Evolutionary conservation across 2,329 filamentous ascomycete species (phyloP).

Genomic region (Paramyrothecium sp.): DNA sequence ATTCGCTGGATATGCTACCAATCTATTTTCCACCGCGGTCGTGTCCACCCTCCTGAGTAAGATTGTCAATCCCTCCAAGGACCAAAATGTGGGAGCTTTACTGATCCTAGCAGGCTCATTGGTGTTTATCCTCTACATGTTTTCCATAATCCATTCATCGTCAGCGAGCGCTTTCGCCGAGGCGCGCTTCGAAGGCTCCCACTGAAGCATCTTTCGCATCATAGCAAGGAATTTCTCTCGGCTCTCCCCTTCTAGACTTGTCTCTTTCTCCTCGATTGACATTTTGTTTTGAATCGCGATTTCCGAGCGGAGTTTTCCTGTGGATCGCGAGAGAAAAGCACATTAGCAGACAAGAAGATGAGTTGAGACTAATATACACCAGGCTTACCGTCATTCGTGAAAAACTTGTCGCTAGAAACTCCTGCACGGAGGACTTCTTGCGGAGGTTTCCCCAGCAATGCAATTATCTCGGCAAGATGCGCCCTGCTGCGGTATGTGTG

Average conservation of each 20-base stretch:
- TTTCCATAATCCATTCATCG: slow-evolving; percentile 25
- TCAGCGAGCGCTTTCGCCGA: slow-evolving; percentile 25
- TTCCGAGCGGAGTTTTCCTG: slow-evolving; percentile 23
- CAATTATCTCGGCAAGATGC: slow-evolving; percentile 47
- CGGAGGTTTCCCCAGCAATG: slow-evolving; percentile 42
- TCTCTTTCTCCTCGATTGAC: slow-evolving; percentile 36
- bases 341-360: slow-evolving; percentile 1
- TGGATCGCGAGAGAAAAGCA: background rate
- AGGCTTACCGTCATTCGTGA: slow-evolving; percentile 29
- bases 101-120: too few species aligned
- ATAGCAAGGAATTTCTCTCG: slow-evolving; percentile 28
- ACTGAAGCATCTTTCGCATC: slow-evolving; percentile 35
- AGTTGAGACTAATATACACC: slow-evolving; percentile 1
- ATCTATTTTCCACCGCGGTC: too few species aligned
- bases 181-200: slow-evolving; percentile 27
- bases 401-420: slow-evolving; percentile 32
- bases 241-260: slow-evolving; percentile 27
- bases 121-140: too few species aligned
- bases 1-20: too few species aligned
- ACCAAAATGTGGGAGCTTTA: too few species aligned
- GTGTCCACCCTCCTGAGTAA: too few species aligned
- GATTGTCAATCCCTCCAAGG: too few species aligned
- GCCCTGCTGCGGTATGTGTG: slow-evolving; percentile 39
- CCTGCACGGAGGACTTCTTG: slow-evolving; percentile 28
- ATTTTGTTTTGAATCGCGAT: slow-evolving; percentile 15